Conservation (phyloP, 78 protist species). For the Chrysochromulina parva region DNA sequence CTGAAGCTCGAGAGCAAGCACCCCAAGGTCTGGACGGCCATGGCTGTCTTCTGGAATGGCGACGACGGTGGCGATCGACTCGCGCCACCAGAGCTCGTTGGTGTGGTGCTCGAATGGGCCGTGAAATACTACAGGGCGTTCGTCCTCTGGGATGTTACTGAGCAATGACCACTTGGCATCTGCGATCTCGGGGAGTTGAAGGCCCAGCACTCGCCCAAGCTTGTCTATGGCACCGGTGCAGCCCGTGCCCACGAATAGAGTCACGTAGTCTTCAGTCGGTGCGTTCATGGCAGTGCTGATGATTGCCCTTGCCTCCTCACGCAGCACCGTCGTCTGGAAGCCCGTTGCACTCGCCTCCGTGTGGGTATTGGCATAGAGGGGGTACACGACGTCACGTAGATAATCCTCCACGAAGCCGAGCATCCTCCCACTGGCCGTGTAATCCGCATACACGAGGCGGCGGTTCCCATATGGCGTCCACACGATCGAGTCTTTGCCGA, state of each 20-base stretch:
- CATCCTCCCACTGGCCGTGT: slow-evolving; percentile 68
- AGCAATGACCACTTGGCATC: too few relatives aligned
- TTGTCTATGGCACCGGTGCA: slow-evolving; percentile 54
- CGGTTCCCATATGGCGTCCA: slow-evolving; percentile 39
- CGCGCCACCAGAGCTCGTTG: slow-evolving; percentile 83
- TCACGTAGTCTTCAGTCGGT: slow-evolving; percentile 49
- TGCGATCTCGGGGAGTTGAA: not conserved
- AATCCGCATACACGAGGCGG: slow-evolving; percentile 57
- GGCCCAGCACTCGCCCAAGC: slow-evolving; percentile 29
- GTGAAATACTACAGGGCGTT: slow-evolving; percentile 50
- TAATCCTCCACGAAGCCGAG: slow-evolving; percentile 62
- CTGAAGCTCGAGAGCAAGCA: slow-evolving; percentile 35
- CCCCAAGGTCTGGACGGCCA: slow-evolving; percentile 40
- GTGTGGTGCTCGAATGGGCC: slow-evolving; percentile 86
- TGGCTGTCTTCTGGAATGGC: too few relatives aligned
- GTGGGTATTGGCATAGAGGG: slow-evolving; percentile 84
- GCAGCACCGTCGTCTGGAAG: slow-evolving; percentile 53
- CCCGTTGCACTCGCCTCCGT: slow-evolving; percentile 69
- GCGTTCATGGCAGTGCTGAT: slow-evolving; percentile 37
- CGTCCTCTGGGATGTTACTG: not conserved
- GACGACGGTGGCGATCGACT: slow-evolving; percentile 53
- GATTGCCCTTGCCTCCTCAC: slow-evolving; percentile 74
- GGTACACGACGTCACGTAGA: slow-evolving; percentile 33
- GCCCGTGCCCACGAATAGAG: slow-evolving; percentile 73
- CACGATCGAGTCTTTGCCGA: too few relatives aligned